Conservation (phyloP, 1,284 basidiomycete species). For the Exsudoporus floridanus region DNA sequence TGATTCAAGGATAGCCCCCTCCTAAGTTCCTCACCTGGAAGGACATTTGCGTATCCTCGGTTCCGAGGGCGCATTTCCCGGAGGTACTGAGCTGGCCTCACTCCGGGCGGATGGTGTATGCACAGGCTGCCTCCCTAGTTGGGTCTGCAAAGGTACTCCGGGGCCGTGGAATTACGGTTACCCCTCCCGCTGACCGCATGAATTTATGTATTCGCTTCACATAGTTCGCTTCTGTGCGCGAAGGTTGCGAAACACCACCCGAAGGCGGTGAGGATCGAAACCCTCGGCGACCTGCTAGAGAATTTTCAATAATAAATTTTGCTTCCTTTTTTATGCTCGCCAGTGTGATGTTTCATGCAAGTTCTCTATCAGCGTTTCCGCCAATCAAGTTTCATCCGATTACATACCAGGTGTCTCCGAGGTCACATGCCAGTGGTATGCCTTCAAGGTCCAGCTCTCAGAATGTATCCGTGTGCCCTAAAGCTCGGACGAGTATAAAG, state of each 20-base stretch:
- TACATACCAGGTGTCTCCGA: neutral
- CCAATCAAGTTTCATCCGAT: constrained; percentile 10
- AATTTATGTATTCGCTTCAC: constrained; percentile 17
- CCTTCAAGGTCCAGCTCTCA: too few species aligned
- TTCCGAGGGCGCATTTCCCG: constrained; percentile 1
- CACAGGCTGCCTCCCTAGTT: constrained; percentile 2
- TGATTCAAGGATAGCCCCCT: constrained; percentile 3
- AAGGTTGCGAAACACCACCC: constrained; percentile 21
- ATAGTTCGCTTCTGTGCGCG: constrained; percentile 20
- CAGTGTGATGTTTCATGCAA: constrained; percentile 11
- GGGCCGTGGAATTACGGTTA: constrained; percentile 33
- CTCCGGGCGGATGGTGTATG: neutral
- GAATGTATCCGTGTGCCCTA: neutral
- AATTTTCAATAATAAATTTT: constrained; percentile 4
- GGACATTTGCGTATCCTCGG: neutral
- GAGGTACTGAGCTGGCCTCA: neutral
- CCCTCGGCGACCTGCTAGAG: constrained; percentile 10
- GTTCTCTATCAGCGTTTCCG: constrained; percentile 8
- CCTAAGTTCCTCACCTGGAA: neutral
- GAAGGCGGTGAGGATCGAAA: constrained; percentile 24
- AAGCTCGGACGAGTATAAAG: too few species aligned
- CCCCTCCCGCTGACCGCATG: constrained; percentile 14
- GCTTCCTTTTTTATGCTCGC: constrained; percentile 6
- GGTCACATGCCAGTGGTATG: too few species aligned
- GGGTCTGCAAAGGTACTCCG: constrained; percentile 14